phyloP scores from a whole-genome alignment of 2,329 filamentous ascomycete genomes.

The Aspergillus pseudotamarii region DNA sequence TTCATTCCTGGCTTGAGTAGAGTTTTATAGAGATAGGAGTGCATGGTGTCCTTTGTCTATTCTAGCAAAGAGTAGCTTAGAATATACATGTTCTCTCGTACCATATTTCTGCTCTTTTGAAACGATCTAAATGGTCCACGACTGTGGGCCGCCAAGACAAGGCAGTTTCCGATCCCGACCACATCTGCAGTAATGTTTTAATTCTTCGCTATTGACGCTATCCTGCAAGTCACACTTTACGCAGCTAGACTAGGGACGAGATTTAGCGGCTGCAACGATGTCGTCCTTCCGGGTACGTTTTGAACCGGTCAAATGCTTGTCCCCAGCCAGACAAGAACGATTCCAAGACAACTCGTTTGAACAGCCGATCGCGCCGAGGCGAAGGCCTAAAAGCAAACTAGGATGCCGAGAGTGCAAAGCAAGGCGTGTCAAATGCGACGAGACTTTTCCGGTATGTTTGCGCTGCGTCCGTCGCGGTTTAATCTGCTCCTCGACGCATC shows the following conservation, averaged over 20 bases:
- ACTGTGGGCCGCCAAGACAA: too few species aligned
- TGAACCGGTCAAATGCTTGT: not conserved
- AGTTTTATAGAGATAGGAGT: not conserved
- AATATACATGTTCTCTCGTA: not conserved
- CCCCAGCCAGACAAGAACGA: not conserved
- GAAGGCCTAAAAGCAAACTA: not conserved
- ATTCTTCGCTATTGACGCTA: not conserved
- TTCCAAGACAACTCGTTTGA: not conserved
- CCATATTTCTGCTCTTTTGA: too few species aligned
- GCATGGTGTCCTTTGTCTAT: too few species aligned
- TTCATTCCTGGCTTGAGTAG: not conserved
- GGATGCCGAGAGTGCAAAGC: conserved; percentile 23
- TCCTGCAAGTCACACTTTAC: not conserved
- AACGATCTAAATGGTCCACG: too few species aligned
- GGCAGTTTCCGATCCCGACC: too few species aligned
- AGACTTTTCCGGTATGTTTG: conserved; percentile 20
- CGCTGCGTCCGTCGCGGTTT: conserved; percentile 14
- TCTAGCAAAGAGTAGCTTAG: not conserved
- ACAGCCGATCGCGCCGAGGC: not conserved
- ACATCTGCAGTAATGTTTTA: too few species aligned
- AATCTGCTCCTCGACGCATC: conserved; percentile 11
- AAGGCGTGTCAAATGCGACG: conserved; percentile 24
- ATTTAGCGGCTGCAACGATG: not conserved
- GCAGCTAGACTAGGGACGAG: not conserved
- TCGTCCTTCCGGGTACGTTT: not conserved